phyloP scores from a whole-genome alignment of 2,329 filamentous ascomycete species.

The Metarhizium robertsii region DNA sequence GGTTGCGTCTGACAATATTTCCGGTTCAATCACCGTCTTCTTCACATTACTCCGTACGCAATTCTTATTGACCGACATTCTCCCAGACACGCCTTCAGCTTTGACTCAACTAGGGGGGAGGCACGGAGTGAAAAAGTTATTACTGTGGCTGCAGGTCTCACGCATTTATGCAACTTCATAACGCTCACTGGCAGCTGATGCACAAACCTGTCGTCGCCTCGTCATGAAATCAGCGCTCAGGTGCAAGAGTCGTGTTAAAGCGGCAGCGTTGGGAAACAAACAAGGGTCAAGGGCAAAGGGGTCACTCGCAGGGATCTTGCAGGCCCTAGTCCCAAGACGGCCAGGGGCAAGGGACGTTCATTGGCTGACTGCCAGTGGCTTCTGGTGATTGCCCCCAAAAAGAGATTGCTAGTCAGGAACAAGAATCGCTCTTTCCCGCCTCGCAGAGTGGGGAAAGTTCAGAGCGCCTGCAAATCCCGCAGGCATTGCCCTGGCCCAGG shows the following conservation, averaged over 20 bases:
- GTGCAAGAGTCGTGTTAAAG: no score
- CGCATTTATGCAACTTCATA: neutral
- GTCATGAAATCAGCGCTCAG: no score
- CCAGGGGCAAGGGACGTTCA: neutral
- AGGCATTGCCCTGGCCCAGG: neutral
- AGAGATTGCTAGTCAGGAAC: constrained; percentile 10
- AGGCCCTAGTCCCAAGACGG: neutral
- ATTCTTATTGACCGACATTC: no score
- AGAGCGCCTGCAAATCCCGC: neutral
- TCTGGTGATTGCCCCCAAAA: neutral
- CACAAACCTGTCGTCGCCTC: no score
- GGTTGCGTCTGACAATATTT: no score
- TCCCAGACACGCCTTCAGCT: no score
- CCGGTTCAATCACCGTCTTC: no score
- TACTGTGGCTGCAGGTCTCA: no score
- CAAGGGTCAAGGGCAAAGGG: neutral
- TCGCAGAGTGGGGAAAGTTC: neutral
- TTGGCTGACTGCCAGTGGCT: neutral
- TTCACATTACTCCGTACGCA: no score
- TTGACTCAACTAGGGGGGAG: no score
- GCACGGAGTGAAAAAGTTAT: no score
- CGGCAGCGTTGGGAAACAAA: no score
- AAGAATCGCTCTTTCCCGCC: neutral
- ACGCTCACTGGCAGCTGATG: neutral
- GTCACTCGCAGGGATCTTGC: neutral